Base-by-base conservation (phyloP, 2,329 filamentous ascomycete genomes). In the Pseudopyrenochaeta lycopersici region DNA sequence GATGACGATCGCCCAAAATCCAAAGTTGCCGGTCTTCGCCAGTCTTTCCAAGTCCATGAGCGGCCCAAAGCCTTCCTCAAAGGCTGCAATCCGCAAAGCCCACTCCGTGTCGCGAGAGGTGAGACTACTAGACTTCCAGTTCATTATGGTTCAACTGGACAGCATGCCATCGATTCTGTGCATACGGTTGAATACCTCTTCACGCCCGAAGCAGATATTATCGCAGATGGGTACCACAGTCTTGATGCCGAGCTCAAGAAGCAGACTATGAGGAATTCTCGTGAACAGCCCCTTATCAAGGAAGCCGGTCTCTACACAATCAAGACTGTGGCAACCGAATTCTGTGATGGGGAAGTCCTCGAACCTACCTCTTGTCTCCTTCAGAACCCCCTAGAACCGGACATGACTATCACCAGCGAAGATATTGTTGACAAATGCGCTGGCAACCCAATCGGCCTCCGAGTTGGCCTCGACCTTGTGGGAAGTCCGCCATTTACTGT, bases 401-500 rank as follows among this genome's bases (percentile, higher is more conserved):
- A 89, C 49, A 75, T 99, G 52, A 82, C 85, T 4, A 80, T 99
- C 44, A 84, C 84, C 29, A 83, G 87, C 6, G 90, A 96, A 64
- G 89, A 92, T 58, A 92, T 99, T 38, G 90, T 91, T 46, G 95
- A 99, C 75, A 96, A 96, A 72, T 99, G 95, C 73, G 94, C 93
- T 31, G 92, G 93, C 42, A 97, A 92, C 69, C 92, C 95, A 0
- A 91, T 99, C 57, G 95, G 95, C 35, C 84, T 99, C 49, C 86
- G 90, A 10, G 91, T 99, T 36, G 90, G 95, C 68, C 80, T 99
- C 44, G 92, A 98, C 71, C 82, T 99, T 33, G 90, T 94, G 23
- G 95, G 95, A 56, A 96, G 92, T 0, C 94, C 96, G 40, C 94
- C 94, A 1, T 99, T 99, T 77, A 81, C 82, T n/a, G 82, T 99